Percentiles rank a stretch among this genome's conserved stretches.
Conservation (phyloP, 768 basidiomycete genomes). For the Lactarius sanguifluus region DNA sequence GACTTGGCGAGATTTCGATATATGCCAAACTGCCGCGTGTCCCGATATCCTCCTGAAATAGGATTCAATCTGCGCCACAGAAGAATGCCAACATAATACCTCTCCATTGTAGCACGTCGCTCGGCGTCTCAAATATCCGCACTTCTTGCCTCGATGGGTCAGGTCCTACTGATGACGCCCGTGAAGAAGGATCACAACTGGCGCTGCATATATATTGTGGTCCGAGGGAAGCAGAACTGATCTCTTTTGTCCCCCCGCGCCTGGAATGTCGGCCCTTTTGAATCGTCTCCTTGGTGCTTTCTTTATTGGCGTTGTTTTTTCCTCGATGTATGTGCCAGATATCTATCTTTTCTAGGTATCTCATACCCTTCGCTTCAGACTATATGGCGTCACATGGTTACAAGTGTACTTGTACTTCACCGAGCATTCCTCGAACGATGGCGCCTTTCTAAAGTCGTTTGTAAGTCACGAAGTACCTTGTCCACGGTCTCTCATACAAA, state of each 20-base stretch:
- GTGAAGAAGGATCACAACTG: neutral
- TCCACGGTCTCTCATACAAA: neutral
- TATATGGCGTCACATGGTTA: slow-evolving; percentile 23
- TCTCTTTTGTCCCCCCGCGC: neutral
- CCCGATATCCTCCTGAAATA: neutral
- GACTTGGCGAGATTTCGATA: neutral
- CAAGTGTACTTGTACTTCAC: slow-evolving; percentile 23
- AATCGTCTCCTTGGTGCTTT: slow-evolving; percentile 15
- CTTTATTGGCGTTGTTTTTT: slow-evolving; percentile 14
- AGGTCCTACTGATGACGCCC: neutral
- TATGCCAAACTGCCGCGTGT: neutral
- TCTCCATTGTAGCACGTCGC: neutral
- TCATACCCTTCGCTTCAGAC: neutral
- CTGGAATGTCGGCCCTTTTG: slow-evolving; percentile 6
- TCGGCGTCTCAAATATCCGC: slow-evolving; percentile 5
- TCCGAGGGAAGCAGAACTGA: neutral
- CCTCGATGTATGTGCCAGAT: slow-evolving; percentile 14
- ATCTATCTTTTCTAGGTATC: neutral
- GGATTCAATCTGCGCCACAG: neutral
- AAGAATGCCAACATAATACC: neutral
- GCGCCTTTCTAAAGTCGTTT: slow-evolving; percentile 13
- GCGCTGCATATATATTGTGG: slow-evolving; percentile 16
- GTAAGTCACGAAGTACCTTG: slow-evolving; percentile 10
- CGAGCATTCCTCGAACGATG: slow-evolving; percentile 15
- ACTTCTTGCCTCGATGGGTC: slow-evolving; percentile 5